Conservation (phyloP, 2,329 filamentous ascomycete species). For the Phaeosphaeria sp. region DNA sequence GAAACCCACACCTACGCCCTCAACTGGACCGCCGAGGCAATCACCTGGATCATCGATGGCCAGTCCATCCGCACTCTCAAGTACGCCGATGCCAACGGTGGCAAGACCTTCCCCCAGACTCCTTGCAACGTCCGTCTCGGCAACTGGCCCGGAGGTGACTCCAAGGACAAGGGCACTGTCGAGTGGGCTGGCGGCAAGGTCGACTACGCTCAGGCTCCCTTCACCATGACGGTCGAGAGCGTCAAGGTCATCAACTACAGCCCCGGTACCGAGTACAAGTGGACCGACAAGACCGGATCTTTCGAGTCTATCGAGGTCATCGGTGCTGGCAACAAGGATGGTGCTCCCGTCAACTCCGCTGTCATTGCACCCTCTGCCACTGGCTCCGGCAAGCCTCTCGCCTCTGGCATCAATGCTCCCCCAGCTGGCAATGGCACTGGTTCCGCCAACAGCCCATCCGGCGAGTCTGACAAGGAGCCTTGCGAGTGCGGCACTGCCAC, state of each 20-base stretch:
- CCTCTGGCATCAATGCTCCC: slow-evolving; percentile 32
- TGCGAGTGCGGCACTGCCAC: slow-evolving; percentile 37
- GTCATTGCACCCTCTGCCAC: slow-evolving; percentile 35
- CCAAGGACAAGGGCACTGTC: slow-evolving; percentile 64
- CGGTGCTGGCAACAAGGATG: slow-evolving; percentile 40
- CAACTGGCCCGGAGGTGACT: slow-evolving; percentile 58
- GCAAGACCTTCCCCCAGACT: slow-evolving; percentile 74
- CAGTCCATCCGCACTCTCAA: slow-evolving; percentile 68
- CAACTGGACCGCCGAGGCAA: slow-evolving; percentile 71
- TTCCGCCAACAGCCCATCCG: slow-evolving; percentile 13
- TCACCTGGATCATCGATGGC: slow-evolving; percentile 76
- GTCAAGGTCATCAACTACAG: slow-evolving; percentile 62
- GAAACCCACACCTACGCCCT: slow-evolving; percentile 74
- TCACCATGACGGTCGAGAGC: slow-evolving; percentile 59
- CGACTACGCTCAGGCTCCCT: slow-evolving; percentile 56
- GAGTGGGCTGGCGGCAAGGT: slow-evolving; percentile 70
- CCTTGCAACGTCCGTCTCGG: slow-evolving; percentile 67
- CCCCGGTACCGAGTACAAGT: slow-evolving; percentile 59
- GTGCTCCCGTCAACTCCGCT: slow-evolving; percentile 36
- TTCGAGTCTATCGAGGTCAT: slow-evolving; percentile 58
- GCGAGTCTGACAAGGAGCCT: slow-evolving; percentile 15
- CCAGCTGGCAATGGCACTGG: slow-evolving; percentile 9
- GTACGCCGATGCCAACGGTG: slow-evolving; percentile 63
- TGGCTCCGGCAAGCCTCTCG: slow-evolving; percentile 33
- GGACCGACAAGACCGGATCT: slow-evolving; percentile 56